These are phyloP conservation scores for Hermanozyma aechmeae DNA, from an alignment of 805 yeast species.

Conservation along the genomic window DNA sequence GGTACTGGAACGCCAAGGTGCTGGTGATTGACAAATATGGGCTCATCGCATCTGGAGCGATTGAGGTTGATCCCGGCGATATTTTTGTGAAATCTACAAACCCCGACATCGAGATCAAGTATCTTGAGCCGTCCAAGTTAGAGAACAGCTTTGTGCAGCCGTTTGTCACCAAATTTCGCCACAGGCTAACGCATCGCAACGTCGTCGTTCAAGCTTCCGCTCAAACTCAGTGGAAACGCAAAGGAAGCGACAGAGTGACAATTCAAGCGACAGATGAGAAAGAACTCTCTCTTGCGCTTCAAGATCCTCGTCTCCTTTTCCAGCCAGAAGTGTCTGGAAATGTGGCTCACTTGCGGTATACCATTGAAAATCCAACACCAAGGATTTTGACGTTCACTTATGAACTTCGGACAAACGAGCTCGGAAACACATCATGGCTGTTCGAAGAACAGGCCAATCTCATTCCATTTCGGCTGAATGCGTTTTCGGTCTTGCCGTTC, in stretches of 20 bases:
- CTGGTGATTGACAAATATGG: slow-evolving; percentile 2
- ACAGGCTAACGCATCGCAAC: slow-evolving; percentile 30
- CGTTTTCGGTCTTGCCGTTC: slow-evolving; percentile 55
- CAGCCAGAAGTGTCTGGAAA: slow-evolving; percentile 11
- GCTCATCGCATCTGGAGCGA: slow-evolving; percentile 4
- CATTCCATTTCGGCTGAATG: too few species aligned
- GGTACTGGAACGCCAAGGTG: slow-evolving; percentile 20
- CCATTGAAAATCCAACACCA: slow-evolving; percentile 69
- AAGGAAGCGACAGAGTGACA: slow-evolving; percentile 1
- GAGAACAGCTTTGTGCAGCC: slow-evolving; percentile 5
- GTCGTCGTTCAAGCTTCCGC: slow-evolving; percentile 10
- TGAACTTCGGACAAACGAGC: too few species aligned
- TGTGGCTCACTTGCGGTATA: slow-evolving; percentile 31
- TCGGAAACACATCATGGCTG: too few species aligned
- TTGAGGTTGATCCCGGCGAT: too few species aligned
- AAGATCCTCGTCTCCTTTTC: slow-evolving; percentile 62
- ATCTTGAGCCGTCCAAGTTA: not conserved
- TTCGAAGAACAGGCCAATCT: too few species aligned
- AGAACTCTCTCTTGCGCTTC: slow-evolving; percentile 49
- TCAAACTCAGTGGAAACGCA: slow-evolving; percentile 4
- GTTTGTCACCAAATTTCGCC: slow-evolving; percentile 28
- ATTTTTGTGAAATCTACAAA: too few species aligned
- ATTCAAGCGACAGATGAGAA: slow-evolving; percentile 24
- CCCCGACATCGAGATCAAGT: slow-evolving; percentile 12
- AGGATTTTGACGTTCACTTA: slow-evolving; percentile 58